Base-by-base conservation (phyloP, 192 early-diverging fungal species). In the Mortierella claussenii region DNA sequence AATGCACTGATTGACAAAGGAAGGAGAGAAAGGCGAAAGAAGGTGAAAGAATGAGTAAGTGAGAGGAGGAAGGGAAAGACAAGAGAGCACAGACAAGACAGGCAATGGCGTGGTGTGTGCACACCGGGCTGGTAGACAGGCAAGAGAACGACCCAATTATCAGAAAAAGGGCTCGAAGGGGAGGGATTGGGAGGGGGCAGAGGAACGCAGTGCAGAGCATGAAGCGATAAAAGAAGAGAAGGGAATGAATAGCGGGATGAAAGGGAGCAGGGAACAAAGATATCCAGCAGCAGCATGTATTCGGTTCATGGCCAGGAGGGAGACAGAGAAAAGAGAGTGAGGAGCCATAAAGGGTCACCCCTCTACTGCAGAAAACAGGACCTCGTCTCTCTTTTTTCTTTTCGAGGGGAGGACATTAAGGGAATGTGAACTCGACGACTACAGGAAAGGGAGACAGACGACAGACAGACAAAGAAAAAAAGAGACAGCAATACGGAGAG, bases 261-360 rank as follows among this genome's bases (percentile, higher is more conserved):
- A 5, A 55, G 32, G 4, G 32, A 49, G 27, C 6, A 46, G 49
- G 4, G 6, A 18, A 43, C 15, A 8, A 48, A 31, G 34, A 28
- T 21, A 26, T n/a, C n/a, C n/a, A n/a, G 37, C 37, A 40, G 13
- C 13, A 40, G 37, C 37, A 40, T 13, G 37, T 40, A 40, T 40
- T 40, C 7, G 13, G 37, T n/a, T 12, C 30, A 46, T 45, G 34
- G 21, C 31, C 30, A 64, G 62, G 62, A 53, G 52, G 32, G 42
- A n/a, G n/a, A n/a, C n/a, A n/a, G n/a, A n/a, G n/a, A n/a, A n/a
- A n/a, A n/a, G n/a, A n/a, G n/a, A n/a, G n/a, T n/a, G n/a, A 62
- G 62, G 62, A 64, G 51, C 40, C 42, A 44, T 51, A 33, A 65
- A 65, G 53, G 53, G 53, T 30, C 42, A 65, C 44, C 23, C 24